phyloP scores from a whole-genome alignment of 257 asterid species.

The Asclepias syriaca region DNA sequence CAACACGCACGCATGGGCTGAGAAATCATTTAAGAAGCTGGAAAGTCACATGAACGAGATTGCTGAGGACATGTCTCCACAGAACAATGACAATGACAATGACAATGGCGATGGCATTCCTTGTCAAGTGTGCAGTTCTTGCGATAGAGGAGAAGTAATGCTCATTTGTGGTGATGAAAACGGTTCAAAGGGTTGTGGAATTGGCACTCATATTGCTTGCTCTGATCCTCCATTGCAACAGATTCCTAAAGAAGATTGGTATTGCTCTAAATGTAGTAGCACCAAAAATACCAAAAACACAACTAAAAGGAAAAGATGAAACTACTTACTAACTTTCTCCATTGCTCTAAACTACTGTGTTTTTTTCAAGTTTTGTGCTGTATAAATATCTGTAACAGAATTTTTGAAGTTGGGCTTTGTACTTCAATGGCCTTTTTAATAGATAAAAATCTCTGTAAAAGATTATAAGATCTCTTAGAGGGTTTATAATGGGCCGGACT shows the following conservation, averaged over 20 bases:
- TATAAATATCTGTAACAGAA: neutral
- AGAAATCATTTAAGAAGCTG: constrained; percentile 49
- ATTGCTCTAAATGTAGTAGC: constrained; percentile 37
- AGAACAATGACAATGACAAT: constrained; percentile 3
- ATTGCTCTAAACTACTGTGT: no score
- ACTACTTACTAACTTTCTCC: no score
- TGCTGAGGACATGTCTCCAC: constrained; percentile 33
- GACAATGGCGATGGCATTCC: constrained; percentile 19
- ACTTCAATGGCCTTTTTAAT: no score
- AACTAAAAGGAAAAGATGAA: neutral
- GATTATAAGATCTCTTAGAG: no score
- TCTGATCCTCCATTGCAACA: constrained; percentile 66
- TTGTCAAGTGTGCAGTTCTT: constrained; percentile 47
- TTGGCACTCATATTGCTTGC: constrained; percentile 57
- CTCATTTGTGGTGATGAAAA: constrained; percentile 65
- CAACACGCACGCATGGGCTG: constrained; percentile 72
- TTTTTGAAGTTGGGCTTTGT: neutral
- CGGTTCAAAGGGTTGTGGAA: constrained; percentile 58
- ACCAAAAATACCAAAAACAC: neutral
- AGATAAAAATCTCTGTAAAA: no score
- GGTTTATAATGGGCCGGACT: no score
- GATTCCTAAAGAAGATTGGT: constrained; percentile 71
- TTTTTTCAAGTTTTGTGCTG: no score
- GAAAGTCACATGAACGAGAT: constrained; percentile 36
- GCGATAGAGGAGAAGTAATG: constrained; percentile 68